phyloP scores from a whole-genome alignment of 176 grass and related monocot genomes.

The Thalia dealbata region DNA sequence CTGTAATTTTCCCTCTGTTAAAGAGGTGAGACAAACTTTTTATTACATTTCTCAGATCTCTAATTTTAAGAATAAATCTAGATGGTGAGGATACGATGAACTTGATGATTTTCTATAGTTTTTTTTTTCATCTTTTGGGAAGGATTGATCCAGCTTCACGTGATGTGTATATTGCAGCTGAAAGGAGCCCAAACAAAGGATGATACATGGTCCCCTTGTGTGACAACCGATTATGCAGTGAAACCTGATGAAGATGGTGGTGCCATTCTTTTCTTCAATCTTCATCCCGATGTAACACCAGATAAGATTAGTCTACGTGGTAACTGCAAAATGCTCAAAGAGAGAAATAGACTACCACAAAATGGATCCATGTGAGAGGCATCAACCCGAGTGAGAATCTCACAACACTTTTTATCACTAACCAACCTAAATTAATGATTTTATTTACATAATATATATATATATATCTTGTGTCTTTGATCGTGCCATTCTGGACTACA shows the following conservation, averaged over 20 bases:
- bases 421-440: too few species aligned
- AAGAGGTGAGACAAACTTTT: constrained; percentile 57
- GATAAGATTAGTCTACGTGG: constrained; percentile 40
- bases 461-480: too few species aligned
- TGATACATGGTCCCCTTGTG: constrained; percentile 31
- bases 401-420: too few species aligned
- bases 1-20: constrained; percentile 60
- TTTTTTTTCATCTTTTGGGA: neutral
- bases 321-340: constrained; percentile 38
- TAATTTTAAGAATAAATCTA: constrained; percentile 1
- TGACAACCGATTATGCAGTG: constrained; percentile 36
- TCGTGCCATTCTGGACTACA: too few species aligned
- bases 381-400: constrained; percentile 14
- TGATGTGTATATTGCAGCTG: constrained; percentile 24
- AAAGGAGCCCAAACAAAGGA: constrained; percentile 37
- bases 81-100: neutral
- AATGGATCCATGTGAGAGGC: constrained; percentile 35
- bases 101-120: neutral
- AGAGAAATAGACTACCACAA: constrained; percentile 55
- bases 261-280: constrained; percentile 61
- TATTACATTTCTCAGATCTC: neutral
- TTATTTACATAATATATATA: too few species aligned
- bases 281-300: constrained; percentile 40
- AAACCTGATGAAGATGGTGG: constrained; percentile 45
- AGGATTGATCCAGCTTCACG: neutral